Evolutionary conservation across 2,329 filamentous ascomycete species (phyloP).

Genomic region (Colletotrichum nymphaeae): DNA sequence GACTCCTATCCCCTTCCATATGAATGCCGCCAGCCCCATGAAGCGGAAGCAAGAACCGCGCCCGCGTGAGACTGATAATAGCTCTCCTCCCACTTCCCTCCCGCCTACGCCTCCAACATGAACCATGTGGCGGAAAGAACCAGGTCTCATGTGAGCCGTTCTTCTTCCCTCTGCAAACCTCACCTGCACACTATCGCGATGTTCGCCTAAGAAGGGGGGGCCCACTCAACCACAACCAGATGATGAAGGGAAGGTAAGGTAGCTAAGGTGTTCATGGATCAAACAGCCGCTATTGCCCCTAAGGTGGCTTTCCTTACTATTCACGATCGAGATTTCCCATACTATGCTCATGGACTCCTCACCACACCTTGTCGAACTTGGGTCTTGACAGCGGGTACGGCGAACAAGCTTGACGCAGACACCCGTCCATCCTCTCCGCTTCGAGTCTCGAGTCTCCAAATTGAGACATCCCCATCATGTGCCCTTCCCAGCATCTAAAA

Average conservation of each 20-base stretch:
- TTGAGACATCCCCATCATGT: conserved; percentile 27
- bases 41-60: neutral
- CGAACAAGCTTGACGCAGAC: conserved; percentile 15
- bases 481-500: neutral
- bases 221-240: neutral
- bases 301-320: neutral
- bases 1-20: neutral
- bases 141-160: neutral
- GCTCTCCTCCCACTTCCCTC: neutral
- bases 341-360: neutral
- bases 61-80: conserved; percentile 1
- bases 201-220: neutral
- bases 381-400: neutral
- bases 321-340: neutral
- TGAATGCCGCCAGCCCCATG: neutral
- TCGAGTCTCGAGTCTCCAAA: conserved; percentile 1
- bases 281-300: neutral
- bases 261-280: neutral
- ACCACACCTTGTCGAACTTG: neutral
- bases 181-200: neutral
- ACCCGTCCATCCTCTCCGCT: neutral
- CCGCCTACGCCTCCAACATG: neutral
- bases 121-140: neutral
- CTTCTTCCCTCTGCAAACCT: neutral
- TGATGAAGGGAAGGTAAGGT: neutral